Conservation (phyloP, 2,329 filamentous ascomycete genomes). For the Colletotrichum godetiae region DNA sequence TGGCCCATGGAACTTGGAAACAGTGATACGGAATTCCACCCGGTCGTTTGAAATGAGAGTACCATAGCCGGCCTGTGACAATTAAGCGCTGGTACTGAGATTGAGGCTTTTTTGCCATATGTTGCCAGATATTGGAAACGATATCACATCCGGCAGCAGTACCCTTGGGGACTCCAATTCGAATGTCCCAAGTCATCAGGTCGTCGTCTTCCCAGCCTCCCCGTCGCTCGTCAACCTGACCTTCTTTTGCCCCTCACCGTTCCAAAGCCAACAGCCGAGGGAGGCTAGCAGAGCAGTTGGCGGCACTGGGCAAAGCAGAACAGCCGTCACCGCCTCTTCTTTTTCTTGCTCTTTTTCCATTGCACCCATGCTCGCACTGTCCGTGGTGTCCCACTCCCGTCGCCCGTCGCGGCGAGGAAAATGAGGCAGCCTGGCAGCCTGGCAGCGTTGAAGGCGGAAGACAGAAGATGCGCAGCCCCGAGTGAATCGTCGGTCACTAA, state of each 20-base stretch:
- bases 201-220: constrained; percentile 27
- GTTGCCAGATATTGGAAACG: not conserved
- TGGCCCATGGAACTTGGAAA: no score
- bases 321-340: constrained; percentile 34
- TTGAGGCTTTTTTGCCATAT: not conserved
- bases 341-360: not conserved
- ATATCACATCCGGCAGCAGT: not conserved
- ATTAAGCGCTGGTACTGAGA: not conserved
- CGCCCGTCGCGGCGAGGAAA: constrained; percentile 15
- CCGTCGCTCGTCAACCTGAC: constrained; percentile 5
- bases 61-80: not conserved
- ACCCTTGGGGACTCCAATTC: not conserved
- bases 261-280: constrained; percentile 28
- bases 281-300: constrained; percentile 20
- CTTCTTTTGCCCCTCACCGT: constrained; percentile 30
- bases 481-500: constrained; percentile 25
- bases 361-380: constrained; percentile 32
- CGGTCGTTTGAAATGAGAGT: not conserved
- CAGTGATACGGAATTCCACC: not conserved
- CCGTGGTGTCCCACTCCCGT: constrained; percentile 33
- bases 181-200: not conserved
- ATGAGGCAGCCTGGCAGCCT: constrained; percentile 14
- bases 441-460: constrained; percentile 10
- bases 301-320: constrained; percentile 6
- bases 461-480: not conserved